Evolutionary conservation across 331 rosid species (phyloP), one percentile per base, ranked within the genome.

Genomic region (Malus hybrid): DNA sequence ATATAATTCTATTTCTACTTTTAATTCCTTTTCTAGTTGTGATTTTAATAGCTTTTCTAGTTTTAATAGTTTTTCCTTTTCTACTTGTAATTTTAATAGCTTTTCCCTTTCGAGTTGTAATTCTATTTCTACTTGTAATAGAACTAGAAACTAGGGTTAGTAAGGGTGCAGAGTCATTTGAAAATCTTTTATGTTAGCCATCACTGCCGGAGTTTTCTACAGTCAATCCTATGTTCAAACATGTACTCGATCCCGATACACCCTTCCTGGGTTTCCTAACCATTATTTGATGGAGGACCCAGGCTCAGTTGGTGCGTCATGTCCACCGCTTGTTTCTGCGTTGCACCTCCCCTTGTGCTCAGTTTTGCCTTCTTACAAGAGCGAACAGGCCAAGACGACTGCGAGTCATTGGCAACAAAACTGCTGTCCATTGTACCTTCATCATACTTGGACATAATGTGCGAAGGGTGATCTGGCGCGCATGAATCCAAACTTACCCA

Each of bases 401-500:
- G 72, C 26, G 76, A 36, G 48, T 77, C 86, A 81, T 75, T 63
- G 18, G 81, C 42, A 76, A 66, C 76, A 46, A 72, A 71, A 68
- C 55, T 79, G 70, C 76, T 82, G 34, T 77, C 55, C 14, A 39
- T 33, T 26, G 56, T 60, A 71, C 70, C 74, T 70, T 29, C 50
- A 6, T 75, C 83, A 68, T 65, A 79, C 68, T 63, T 53, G 13
- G 70, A 26, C 48, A 71, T 83, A 12, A 73, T 36, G 76, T 14
- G 61, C 32, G 67, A 75, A 77, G 71, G 79, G 75, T 46, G 73
- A 66, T 82, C 84, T 8, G 84, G 78, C n/a, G 82, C 46, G 58
- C 76, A 63, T 57, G 93, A 83, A 81, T 91, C 93, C 75, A 91
- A 81, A 82, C 93, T 88, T 60, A 91, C 74, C 93, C 95, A 89